Evolutionary conservation across 2,329 filamentous ascomycete genomes (phyloP), one percentile per base, ranked within the genome.

Genomic region (Triangularia verruculosa): DNA sequence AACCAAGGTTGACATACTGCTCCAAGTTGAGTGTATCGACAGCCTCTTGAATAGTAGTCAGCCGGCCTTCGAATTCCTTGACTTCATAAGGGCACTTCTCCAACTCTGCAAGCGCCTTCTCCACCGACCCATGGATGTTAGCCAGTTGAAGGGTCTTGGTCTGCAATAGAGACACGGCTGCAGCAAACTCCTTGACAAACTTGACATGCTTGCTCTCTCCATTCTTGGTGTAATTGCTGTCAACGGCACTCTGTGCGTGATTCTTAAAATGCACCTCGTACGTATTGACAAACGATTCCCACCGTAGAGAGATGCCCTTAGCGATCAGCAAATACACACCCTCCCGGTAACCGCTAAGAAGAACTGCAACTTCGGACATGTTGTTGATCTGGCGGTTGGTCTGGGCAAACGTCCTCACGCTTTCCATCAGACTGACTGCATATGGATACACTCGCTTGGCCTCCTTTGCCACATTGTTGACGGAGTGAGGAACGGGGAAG

Each of bases 371-470:
- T 69, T 94, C 91, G 11, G 89, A 86, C 91, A 99, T 94, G 61
- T 90, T 86, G 17, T 87, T 82, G 64, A 99, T 96, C 58, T 91
- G 87, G 28, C 92, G 88, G 70, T 90, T 89, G 0, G 93, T 97
- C 77, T 98, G 94, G 1, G 92, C 86, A 67, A 96, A 89, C 0
- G 93, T 98, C 64, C 93, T 87, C n/a, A 98, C 92, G 72, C 93
- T 98, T 78, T 99, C 95, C 93, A 99, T 99, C 69, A 99, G 79
- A 73, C 93, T 98, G 68, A 99, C 93, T 24, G 96, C 95, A 73
- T 96, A 99, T 0, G 95, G 95, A 71, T 99, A 99, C 3, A 99
- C 95, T 60, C 95, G 87, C 78, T 97, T 97, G n/a, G 95, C 96
- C 75, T 99, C 95, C 76, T 98, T 99, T 0, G 96, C 96, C 61